Conservation (phyloP, 148 eudicot species). For the Chenopodium suecicum region DNA sequence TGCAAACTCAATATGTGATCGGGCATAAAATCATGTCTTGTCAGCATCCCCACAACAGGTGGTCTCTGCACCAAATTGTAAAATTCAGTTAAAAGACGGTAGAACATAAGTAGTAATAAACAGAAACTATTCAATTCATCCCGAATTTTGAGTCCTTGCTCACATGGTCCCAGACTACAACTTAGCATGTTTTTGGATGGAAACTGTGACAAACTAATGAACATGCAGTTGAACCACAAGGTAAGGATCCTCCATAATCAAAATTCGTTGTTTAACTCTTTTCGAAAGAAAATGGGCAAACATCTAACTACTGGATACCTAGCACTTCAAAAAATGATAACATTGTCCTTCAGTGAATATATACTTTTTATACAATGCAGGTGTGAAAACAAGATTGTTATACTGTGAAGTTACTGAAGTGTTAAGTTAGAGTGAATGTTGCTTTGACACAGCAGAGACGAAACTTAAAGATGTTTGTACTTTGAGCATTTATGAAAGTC, state of each 20-base stretch:
- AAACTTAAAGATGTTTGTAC: background rate
- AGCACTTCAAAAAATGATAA: background rate
- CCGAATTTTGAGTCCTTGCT: background rate
- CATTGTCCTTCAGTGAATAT: background rate
- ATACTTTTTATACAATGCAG: no score
- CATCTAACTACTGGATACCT: background rate
- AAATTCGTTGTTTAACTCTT: background rate
- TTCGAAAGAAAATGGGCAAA: background rate
- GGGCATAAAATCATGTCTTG: slow-evolving; percentile 95
- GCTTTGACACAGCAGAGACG: background rate
- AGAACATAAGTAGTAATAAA: background rate
- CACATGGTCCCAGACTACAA: background rate
- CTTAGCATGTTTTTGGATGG: background rate
- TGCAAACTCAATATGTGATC: slow-evolving; percentile 71
- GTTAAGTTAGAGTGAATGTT: background rate
- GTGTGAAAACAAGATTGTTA: background rate
- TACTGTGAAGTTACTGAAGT: background rate
- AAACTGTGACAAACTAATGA: background rate
- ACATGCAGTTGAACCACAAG: background rate
- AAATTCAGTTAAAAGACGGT: background rate
- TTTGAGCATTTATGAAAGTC: background rate
- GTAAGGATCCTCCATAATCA: background rate
- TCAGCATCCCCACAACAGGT: slow-evolving; percentile 88
- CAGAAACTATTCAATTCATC: background rate
- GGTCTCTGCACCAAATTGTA: slow-evolving; percentile 53